These are phyloP conservation scores for Exophiala bonariae DNA, from an alignment of 2,329 filamentous ascomycete genomes.

Conservation along the genomic window DNA sequence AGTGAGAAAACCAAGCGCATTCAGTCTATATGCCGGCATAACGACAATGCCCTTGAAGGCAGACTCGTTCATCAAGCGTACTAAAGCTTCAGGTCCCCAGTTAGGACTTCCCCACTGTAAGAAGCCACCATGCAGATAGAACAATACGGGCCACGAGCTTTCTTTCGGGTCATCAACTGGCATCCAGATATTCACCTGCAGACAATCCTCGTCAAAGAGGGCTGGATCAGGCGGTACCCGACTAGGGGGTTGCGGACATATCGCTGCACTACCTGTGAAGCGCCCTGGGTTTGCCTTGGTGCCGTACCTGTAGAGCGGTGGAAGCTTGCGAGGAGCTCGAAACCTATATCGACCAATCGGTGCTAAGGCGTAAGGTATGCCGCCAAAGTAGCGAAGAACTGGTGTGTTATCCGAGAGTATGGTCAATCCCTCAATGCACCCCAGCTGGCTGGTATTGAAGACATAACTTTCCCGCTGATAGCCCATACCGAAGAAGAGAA, in stretches of 20 bases:
- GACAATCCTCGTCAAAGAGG: conserved; percentile 10
- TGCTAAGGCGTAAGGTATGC: neutral
- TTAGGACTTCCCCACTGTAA: conserved; percentile 58
- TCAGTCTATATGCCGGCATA: conserved; percentile 57
- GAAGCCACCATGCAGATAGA: conserved; percentile 60
- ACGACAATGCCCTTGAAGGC: conserved; percentile 53
- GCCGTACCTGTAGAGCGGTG: neutral
- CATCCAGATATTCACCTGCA: conserved; percentile 13
- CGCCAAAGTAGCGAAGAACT: neutral
- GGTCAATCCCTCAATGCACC: neutral
- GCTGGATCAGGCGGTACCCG: neutral
- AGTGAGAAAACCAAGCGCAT: conserved; percentile 57
- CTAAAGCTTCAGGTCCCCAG: conserved; percentile 37
- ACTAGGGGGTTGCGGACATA: neutral
- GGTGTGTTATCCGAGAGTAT: neutral
- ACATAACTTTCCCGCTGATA: no score
- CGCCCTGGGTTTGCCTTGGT: neutral
- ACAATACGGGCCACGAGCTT: conserved; percentile 57
- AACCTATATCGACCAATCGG: neutral
- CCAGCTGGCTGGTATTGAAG: no score
- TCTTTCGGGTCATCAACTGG: conserved; percentile 1
- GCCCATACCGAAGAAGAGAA: no score
- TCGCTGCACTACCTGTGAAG: neutral
- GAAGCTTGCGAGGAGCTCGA: neutral
- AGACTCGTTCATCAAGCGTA: conserved; percentile 50